Conservation (phyloP, 768 basidiomycete species). For the Leccinellum rugosiceps region DNA sequence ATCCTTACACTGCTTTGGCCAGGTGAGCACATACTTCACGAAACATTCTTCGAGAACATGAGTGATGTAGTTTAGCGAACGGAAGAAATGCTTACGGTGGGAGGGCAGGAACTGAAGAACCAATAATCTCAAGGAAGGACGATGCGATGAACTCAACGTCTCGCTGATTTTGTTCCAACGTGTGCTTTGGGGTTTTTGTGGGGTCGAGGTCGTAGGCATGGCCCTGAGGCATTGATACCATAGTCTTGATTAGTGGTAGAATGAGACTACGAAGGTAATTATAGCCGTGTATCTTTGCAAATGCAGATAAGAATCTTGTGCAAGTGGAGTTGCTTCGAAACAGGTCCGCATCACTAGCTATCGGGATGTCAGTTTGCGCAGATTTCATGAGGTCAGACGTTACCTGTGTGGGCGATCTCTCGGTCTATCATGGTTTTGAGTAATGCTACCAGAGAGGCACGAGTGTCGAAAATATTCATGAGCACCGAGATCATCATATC, state of each 20-base stretch:
- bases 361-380: conserved; percentile 2
- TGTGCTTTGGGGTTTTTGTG: conserved; percentile 51
- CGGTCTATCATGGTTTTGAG: conserved; percentile 83
- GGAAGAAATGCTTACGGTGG: conserved; percentile 58
- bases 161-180: conserved; percentile 61
- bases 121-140: conserved; percentile 72
- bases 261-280: conserved; percentile 83
- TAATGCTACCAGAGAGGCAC: conserved; percentile 64
- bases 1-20: conserved; percentile 66
- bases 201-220: conserved; percentile 81
- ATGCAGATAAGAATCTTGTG: conserved; percentile 81
- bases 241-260: conserved; percentile 70
- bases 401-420: conserved; percentile 78
- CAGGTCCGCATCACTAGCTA: conserved; percentile 76
- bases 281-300: conserved; percentile 89
- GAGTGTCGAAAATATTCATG: conserved; percentile 82
- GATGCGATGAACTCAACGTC: conserved; percentile 72
- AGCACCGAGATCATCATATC: conserved; percentile 84
- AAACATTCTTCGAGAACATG: conserved; percentile 58
- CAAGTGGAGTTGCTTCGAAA: conserved; percentile 89
- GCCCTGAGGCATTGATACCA: conserved; percentile 68
- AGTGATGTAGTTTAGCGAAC: background rate
- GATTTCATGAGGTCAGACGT: conserved; percentile 5
- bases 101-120: conserved; percentile 62
- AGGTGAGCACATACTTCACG: conserved; percentile 87